Base-by-base conservation (phyloP, 306 rosid species). In the Cucurbita ficifolia region DNA sequence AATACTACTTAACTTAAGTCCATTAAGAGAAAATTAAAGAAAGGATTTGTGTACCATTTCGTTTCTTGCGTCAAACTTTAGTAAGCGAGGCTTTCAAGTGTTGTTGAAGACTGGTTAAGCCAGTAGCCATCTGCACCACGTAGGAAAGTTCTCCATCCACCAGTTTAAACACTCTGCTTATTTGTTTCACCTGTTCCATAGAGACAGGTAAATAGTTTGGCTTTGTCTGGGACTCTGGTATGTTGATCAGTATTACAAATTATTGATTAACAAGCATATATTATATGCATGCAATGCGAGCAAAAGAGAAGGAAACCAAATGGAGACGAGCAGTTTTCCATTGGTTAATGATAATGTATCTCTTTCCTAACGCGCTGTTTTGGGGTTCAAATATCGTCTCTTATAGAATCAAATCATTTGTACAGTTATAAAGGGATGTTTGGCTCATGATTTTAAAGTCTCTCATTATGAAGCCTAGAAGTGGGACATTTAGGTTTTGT, bases 121-220 rank as follows among this genome's bases (percentile, higher is more conserved):
- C 76, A 46, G 97, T 92, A 71, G 97, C 90, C 94, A 92, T 87
- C 79, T 86, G 82, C 86, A 92, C 90, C 36, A 81, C 89, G 60
- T 92, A 92, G 53, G 84, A 74, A 71, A 92, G 84, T 58, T 65
- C 78, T 60, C 82, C 92, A 57, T 86, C 89, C 79, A 79, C 85
- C 24, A 89, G 40, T 83, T 79, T 72, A 52, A 87, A 87, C 77
- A 76, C 73, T 74, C 97, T 79, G 73, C 62, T 60, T 55, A 85
- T 92, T 80, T 88, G 86, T 67, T 42, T 86, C 80, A 89, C 97
- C 96, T 92, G 81, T n/a, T 6, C n/a, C 58, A 22, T 5, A 67
- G 13, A 68, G 3, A 16, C 16, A 3, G 0, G 29, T 45, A 22
- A 21, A 42, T 45, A 18, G 17, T 3, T 7, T 9, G 21, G 21